Evolutionary conservation across 2,329 filamentous ascomycete genomes (phyloP).

Genomic region (Sporothrix dimorphospora): DNA sequence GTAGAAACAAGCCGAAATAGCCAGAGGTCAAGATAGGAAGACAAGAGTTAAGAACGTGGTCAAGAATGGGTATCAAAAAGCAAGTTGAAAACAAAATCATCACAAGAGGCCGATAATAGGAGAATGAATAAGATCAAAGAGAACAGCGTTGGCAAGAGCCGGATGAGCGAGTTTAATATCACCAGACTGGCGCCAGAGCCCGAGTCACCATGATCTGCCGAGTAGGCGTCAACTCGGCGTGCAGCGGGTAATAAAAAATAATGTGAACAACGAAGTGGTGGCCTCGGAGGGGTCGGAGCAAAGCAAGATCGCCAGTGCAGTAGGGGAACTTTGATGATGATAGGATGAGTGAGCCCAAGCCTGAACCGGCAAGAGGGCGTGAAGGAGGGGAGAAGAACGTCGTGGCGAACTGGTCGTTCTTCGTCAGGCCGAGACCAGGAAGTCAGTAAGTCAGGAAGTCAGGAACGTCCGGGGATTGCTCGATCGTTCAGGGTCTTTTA

Average conservation of each 20-base stretch:
- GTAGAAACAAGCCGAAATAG: too few species aligned
- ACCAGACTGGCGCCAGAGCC: neutral
- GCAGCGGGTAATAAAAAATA: neutral
- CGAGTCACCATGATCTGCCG: neutral
- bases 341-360: neutral
- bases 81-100: neutral
- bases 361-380: neutral
- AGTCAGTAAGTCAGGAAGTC: neutral
- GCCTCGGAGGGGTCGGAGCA: constrained; percentile 14
- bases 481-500: constrained; percentile 1
- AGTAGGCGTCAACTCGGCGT: neutral
- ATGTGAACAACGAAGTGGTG: neutral
- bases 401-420: neutral
- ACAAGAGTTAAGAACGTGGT: neutral
- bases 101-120: neutral
- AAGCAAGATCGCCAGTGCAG: constrained; percentile 10
- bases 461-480: constrained; percentile 1
- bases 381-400: neutral
- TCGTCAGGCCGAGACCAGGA: constrained; percentile 1
- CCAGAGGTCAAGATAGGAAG: neutral
- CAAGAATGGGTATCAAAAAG: neutral
- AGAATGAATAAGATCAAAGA: neutral
- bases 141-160: neutral
- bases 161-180: neutral
- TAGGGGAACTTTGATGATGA: neutral